Conservation (phyloP, 192 early-diverging fungal genomes). For the Cetraspora pellucida region DNA sequence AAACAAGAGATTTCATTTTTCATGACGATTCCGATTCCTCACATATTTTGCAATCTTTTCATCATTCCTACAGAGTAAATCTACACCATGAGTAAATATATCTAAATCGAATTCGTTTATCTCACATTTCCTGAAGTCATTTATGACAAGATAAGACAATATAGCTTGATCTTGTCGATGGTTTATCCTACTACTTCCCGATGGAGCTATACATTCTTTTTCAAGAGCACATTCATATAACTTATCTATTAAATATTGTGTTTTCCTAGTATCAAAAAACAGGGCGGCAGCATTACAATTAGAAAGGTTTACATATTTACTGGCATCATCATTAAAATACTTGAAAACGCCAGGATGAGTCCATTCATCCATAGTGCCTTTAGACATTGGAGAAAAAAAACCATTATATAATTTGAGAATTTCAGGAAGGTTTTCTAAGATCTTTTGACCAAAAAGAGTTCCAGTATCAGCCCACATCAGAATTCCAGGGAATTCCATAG, state of each 20-base stretch:
- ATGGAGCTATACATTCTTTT: slow-evolving; percentile 55
- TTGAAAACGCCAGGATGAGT: slow-evolving; percentile 54
- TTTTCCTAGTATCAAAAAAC: slow-evolving; percentile 46
- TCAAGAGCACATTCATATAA: slow-evolving; percentile 51
- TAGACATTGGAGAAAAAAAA: slow-evolving; percentile 55
- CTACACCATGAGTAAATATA: no score
- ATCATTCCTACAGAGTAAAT: no score
- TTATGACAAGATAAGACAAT: slow-evolving; percentile 46
- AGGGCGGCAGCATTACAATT: slow-evolving; percentile 59
- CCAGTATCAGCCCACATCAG: slow-evolving; percentile 58
- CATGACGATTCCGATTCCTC: no score
- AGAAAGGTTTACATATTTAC: slow-evolving; percentile 41
- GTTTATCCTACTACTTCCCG: slow-evolving; percentile 50
- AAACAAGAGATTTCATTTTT: no score
- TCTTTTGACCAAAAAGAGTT: slow-evolving; percentile 48
- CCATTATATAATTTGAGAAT: slow-evolving; percentile 42
- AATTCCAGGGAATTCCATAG: slow-evolving; percentile 44
- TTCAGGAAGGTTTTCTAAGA: slow-evolving; percentile 17
- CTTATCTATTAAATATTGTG: slow-evolving; percentile 42
- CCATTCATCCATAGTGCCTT: slow-evolving; percentile 46
- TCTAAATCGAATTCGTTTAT: not conserved
- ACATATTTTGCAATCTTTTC: no score
- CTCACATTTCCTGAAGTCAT: not conserved
- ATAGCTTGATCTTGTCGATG: slow-evolving; percentile 62
- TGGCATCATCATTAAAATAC: slow-evolving; percentile 42